Evolutionary conservation across 164 flowering plant species (phyloP), one percentile per base, ranked within the genome.

Genomic region (Annona cherimola): DNA sequence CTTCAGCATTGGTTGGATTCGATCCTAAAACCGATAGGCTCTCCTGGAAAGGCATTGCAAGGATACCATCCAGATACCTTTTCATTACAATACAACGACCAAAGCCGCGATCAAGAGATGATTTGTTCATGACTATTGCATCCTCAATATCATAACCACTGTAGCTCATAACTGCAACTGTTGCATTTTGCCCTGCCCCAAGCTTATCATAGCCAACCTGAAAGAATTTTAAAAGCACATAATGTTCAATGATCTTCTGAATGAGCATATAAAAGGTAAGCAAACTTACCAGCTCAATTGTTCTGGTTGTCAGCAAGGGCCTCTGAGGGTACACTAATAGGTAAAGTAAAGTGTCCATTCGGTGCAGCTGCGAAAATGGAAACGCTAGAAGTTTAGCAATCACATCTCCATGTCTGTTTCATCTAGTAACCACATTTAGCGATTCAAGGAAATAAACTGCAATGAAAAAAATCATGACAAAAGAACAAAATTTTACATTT

Each of bases 81-180:
- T 94, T 94, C 88, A 92, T 80, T 14, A 90, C 93, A 77, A 95
- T 93, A 79, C 98, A 95, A 50, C 96, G 98, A 9, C 99, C 98
- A 85, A 95, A 95, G 42, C 98, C 99, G 71, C 97, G 98, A 83
- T 95, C 99, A 4, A 95, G 83, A 68, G 99, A 95, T 61, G 99
- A 82, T 76, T 95, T 95, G 78, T 95, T 95, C 99, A 95, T 93
- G 45, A 95, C 99, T 63, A 95, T 95, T 16, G 99, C 99, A 89
- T 95, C 99, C 83, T 95, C 99, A 77, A 95, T 95, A 77, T 95
- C 99, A 81, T 93, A 95, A 71, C 99, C 99, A 83, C 91, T 91
- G 63, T 88, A 93, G 79, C 98, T 95, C 99, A 95, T 91, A n/a
- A 93, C 99, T 76, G 98, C 97, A 81, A 93, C 97, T 39, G 97